These are phyloP conservation scores for Penicillium sp. DNA, from an alignment of 2,329 filamentous ascomycete species.

Conservation along the genomic window DNA sequence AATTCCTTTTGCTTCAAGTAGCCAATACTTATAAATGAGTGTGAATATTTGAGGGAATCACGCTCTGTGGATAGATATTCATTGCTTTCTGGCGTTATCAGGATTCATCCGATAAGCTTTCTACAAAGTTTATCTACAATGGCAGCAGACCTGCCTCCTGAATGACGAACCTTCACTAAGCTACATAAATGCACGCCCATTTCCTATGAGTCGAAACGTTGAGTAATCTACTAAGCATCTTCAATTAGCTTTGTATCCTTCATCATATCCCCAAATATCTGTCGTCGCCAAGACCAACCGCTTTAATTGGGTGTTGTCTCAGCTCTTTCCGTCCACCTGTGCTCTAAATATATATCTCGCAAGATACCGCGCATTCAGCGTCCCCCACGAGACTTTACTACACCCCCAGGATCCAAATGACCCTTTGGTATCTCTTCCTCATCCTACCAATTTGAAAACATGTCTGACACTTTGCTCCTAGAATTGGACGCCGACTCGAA, in stretches of 20 bases:
- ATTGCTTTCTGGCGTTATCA: background rate
- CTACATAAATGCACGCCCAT: background rate
- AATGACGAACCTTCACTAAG: background rate
- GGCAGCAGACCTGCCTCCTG: background rate
- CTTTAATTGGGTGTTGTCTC: background rate
- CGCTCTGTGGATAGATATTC: background rate
- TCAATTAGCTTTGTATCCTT: background rate
- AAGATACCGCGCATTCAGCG: background rate
- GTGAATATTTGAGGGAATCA: background rate
- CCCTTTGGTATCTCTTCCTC: background rate
- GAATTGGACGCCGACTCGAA: background rate
- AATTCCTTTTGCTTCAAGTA: background rate
- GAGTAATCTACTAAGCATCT: background rate
- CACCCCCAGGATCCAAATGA: background rate
- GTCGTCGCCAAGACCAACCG: too few species aligned
- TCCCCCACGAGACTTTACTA: background rate
- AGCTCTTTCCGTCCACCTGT: too few species aligned
- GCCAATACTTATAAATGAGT: background rate
- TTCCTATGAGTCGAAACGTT: background rate
- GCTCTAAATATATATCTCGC: too few species aligned
- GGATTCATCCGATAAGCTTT: background rate
- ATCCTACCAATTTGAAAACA: background rate
- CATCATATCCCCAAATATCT: background rate
- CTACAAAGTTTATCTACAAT: background rate
- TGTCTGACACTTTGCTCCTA: background rate